phyloP scores from a whole-genome alignment of 306 rosid species.

The Acacia crassicarpa region DNA sequence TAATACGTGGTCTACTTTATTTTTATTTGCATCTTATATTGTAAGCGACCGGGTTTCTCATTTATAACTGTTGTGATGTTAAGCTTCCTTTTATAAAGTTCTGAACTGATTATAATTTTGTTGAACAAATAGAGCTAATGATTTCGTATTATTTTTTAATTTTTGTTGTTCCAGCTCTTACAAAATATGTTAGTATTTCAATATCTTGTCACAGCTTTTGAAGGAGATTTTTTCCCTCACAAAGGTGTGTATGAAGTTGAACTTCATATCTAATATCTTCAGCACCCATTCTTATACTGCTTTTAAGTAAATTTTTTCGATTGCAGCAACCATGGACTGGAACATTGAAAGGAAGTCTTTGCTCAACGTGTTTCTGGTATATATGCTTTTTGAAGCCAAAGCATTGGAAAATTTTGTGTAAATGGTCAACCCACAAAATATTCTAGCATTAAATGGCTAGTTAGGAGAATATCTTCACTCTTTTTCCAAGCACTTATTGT shows the following conservation, averaged over 20 bases:
- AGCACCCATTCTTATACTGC: conserved; percentile 17
- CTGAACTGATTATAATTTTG: background rate
- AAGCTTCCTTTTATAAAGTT: background rate
- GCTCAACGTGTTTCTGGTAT: conserved; percentile 78
- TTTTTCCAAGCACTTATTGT: conserved; percentile 4
- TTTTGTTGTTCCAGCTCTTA: conserved; percentile 53
- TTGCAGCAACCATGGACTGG: conserved; percentile 76
- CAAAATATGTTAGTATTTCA: conserved; percentile 72
- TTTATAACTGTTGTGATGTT: background rate
- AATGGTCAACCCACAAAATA: conserved; percentile 23
- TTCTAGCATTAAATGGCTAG: conserved; percentile 18
- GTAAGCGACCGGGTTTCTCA: conserved; percentile 10
- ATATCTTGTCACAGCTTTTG: conserved; percentile 68
- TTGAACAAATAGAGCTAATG: background rate
- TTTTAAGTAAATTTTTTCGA: conserved; percentile 30
- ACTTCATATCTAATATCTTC: conserved; percentile 11
- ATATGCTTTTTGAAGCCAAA: conserved; percentile 19
- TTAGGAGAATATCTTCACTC: conserved; percentile 5
- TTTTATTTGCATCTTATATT: conserved; percentile 8
- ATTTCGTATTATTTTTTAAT: background rate
- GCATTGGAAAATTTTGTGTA: conserved; percentile 20
- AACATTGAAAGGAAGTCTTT: conserved; percentile 74
- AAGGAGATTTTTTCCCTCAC: conserved; percentile 75
- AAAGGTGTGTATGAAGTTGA: conserved; percentile 53
- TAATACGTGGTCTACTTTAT: background rate